These are phyloP conservation scores for Blechomonas ayalai DNA, from an alignment of 208 protist genomes.

Conservation along the genomic window DNA sequence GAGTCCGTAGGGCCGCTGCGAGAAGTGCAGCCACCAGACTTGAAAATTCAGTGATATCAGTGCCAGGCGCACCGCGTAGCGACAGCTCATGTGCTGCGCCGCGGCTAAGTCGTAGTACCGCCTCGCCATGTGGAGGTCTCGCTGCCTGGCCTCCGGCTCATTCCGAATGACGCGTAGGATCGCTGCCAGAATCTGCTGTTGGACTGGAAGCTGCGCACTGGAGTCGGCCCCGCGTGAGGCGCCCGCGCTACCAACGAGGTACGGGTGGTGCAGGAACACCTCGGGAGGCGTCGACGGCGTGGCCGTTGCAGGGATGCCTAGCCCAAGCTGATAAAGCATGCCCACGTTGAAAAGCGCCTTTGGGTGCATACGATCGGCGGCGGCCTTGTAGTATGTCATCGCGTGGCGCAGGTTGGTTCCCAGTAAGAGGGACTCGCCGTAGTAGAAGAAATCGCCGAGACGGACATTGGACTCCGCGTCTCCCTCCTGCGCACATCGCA, in stretches of 20 bases:
- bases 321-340: slow-evolving; percentile 60
- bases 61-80: slow-evolving; percentile 16
- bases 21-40: slow-evolving; percentile 33
- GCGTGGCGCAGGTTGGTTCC: slow-evolving; percentile 35
- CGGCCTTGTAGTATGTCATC: slow-evolving; percentile 52
- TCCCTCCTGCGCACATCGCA: slow-evolving; percentile 6
- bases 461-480: slow-evolving; percentile 33
- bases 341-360: slow-evolving; percentile 57
- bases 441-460: slow-evolving; percentile 67
- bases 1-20: slow-evolving; percentile 9
- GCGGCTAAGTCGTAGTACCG: slow-evolving; percentile 27
- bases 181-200: background rate
- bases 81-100: background rate
- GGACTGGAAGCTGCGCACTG: background rate
- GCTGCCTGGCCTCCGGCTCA: background rate
- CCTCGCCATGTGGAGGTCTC: slow-evolving; percentile 33
- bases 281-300: background rate
- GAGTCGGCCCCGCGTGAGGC: background rate
- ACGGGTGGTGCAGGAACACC: background rate
- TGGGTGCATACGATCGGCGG: slow-evolving; percentile 16
- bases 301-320: slow-evolving; percentile 1
- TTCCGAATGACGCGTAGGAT: background rate
- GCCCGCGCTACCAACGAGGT: background rate
- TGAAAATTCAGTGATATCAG: slow-evolving; percentile 22
- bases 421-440: slow-evolving; percentile 40